Base-by-base conservation (phyloP, 2,329 filamentous ascomycete genomes). In the Diaporthe caulivora region DNA sequence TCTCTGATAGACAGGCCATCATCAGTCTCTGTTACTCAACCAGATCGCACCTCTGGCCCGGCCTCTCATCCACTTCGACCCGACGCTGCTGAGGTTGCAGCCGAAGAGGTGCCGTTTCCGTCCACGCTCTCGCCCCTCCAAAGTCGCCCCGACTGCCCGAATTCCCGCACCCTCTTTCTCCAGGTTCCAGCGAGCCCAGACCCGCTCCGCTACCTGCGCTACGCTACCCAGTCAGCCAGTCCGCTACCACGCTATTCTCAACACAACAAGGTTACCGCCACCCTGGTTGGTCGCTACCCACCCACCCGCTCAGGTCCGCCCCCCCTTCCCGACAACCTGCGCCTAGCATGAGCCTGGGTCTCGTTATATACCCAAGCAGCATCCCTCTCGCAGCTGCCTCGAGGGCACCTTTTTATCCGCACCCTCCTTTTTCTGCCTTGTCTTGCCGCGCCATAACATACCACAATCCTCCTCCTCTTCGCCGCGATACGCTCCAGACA, bases 351-450 rank as follows among this genome's bases (percentile, higher is more conserved):
- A 9, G 11, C 31, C 60, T 53, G 47, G 31, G 62, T 40, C 62
- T 67, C 47, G 31, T 62, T 71, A 71, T 71, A 71, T 71, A 71
- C 69, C 44, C 49, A 71, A 71, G 68, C 68, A 42, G 47, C 62
- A 53, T 53, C 62, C 62, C 62, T 51, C 62, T 31, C 18, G 40
- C 44, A 53, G 62, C 62, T 47, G 24, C 47, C 62, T 67, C 31
- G 62, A 67, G 31, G 26, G 26, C 37, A 53, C 51, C 62, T 17
- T 62, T 53, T 55, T 71, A 75, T 53, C 55, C 71, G n/a, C 71
- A 73, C 65, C 67, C 67, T 73, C 60, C 71, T 68, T 42, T 65
- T 51, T 31, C 51, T 54, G 53, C 34, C 47, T 37, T 53, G 58
- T 31, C 58, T 29, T 62, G 47, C 62, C 62, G 31, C 40, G 44